Evolutionary conservation across 2,329 filamentous ascomycete species (phyloP), one percentile per base, ranked within the genome.

Genomic region (Phyllosticta capitalensis): DNA sequence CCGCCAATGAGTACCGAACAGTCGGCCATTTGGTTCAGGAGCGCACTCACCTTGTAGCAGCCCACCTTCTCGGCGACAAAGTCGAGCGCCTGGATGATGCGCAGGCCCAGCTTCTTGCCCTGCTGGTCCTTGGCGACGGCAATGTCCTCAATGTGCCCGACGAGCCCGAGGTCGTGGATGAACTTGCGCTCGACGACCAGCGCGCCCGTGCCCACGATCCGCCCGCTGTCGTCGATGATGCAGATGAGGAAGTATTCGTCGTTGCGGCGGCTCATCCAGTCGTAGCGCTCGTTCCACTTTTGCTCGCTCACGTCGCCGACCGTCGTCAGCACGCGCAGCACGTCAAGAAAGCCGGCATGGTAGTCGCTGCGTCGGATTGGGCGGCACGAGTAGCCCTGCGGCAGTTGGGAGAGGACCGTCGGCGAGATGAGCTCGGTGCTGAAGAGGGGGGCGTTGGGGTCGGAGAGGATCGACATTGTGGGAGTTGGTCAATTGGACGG

Each of bases 101-200:
- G 83, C 69, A 96, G 78, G 4, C 94, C 94, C 51, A 97, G 81
- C 78, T 96, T 96, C 83, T 97, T 96, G 66, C 94, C 94, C 76
- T 97, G 94, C 77, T 97, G 91, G 68, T 95, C 89, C 76, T 92
- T 91, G 64, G 89, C 86, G 45, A 99, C 92, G 19, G 92, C 92
- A 72, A 99, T 96, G 72, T 99, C 94, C 75, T 97, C 94, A 74
- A 97, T 96, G 75, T 97, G 94, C 12, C 92, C 94, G 24, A 96
- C 92, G 21, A 87, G 78, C 55, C 89, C 89, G 52, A 94, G 82
- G 66, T 83, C 84, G 73, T 92, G 89, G 67, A 94, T 92, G 72
- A 94, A 94, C 77, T 97, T 97, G 76, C 88, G 84, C 83, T 99
- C 94, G 54, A 96, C 90, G 65, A 97, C 83, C 74, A 97, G 76